Base-by-base conservation (phyloP, 2,329 filamentous ascomycete genomes). In the Fusarium cyanostomum region DNA sequence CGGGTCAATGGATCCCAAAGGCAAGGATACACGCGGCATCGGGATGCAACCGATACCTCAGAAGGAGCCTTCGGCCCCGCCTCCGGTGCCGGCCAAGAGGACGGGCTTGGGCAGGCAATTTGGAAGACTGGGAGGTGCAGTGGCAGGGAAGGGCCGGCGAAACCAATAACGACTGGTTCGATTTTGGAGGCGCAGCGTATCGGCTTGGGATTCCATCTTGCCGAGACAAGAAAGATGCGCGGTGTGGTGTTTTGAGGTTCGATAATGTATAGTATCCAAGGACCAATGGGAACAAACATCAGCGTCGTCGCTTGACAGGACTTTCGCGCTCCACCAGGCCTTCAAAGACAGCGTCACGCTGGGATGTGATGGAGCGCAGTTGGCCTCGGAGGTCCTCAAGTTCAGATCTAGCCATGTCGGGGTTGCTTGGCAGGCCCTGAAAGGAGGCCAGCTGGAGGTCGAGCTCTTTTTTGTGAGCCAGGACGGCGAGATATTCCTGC, bases 321-420 rank as follows among this genome's bases (percentile, higher is more conserved):
- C 84, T 87, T 71, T 86, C 84, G 35, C 82, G 80, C 68, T 88
- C 86, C 3, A 92, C 86, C 42, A 95, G 73, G 2, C 82, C 84
- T 72, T 94, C 92, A 72, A 96, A 96, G 52, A 92, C 81, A 27
- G 79, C 82, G 73, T 97, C 92, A 51, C 93, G 84, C 66, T 83
- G 82, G 63, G 81, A 81, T 26, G 83, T 88, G 48, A 92, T 77
- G 9, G 78, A 77, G 34, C 83, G 81, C 41, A 96, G 78, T 70
- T 92, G 86, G 2, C 79, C 78, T 58, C 90, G 85, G 38, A 93
- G 77, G 27, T 82, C 79, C 64, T 91, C 89, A 26, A 97, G 81
- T 72, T 92, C 88, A n/a, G 81, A 77, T 66, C 89, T 84, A 31
- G 92, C 92, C 42, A 85, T 82, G 43, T 88, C 84, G 8, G 85